Evolutionary conservation across 2,329 filamentous ascomycete species (phyloP), one percentile per base, ranked within the genome.

Genomic region (Nectriaceae sp.): DNA sequence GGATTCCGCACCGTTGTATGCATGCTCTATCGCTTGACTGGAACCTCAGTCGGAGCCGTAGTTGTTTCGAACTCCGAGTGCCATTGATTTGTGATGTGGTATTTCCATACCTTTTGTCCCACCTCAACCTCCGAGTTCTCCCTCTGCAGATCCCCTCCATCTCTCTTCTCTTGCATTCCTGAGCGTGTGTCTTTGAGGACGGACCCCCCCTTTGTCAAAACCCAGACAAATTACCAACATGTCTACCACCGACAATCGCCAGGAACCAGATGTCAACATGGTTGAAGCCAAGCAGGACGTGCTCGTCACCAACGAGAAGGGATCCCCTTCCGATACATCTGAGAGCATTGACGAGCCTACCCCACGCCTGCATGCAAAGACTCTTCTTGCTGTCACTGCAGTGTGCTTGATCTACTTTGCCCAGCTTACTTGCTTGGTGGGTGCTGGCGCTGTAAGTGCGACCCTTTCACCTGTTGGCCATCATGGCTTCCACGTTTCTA

Each of bases 391-490:
- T n/a, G 62, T 71, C 16, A 53, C 65, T 16, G 60, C 68, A 3
- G 65, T 70, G 0, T 64, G 64, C 41, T 31, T 69, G 15, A 69
- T 71, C 40, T 71, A 70, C 55, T 64, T 68, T 46, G 64, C 65
- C 6, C 69, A 71, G 46, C 44, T 70, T 1, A 44, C 68, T 19
- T 64, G 55, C 44, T 45, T 71, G 4, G 67, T 71, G 10, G 69
- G 69, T 1, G 68, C 59, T 15, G 67, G 66, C 21, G 63, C 65
- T 31, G 66, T 69, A 54, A 57, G 66, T 39, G 29, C 26, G 11
- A 13, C n/a, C 11, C 36, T 38, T 22, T 38, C 18, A 40, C 16
- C 33, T 18, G 10, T 37, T 37, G 33, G 33, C 16, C 33, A n/a
- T n/a, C 18, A 16, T 31, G 18, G 15, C 22, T 26, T 15, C 21